These are phyloP conservation scores for Pseudozyma flocculosa DNA, from an alignment of 1,284 basidiomycete genomes.

Conservation along the genomic window DNA sequence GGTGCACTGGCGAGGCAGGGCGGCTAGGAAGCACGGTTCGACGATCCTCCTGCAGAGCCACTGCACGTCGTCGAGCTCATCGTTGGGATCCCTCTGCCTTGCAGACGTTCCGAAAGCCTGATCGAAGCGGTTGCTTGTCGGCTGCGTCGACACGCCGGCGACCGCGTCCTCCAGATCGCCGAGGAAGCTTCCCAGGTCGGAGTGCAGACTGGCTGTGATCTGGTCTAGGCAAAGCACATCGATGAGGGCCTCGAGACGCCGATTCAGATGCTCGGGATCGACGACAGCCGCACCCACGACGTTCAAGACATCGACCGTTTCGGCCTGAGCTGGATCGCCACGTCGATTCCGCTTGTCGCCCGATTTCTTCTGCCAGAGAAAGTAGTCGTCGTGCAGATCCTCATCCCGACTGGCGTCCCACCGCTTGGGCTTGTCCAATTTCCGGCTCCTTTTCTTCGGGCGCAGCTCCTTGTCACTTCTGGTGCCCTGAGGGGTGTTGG, in stretches of 20 bases:
- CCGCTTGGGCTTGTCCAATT: constrained; percentile 28
- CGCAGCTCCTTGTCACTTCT: background rate
- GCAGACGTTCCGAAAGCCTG: constrained; percentile 15
- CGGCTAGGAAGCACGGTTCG: constrained; percentile 37
- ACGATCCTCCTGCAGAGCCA: constrained; percentile 48
- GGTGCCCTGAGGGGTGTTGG: no score
- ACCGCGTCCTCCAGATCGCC: background rate
- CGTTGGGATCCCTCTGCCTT: constrained; percentile 8
- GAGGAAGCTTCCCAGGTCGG: constrained; percentile 20
- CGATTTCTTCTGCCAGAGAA: constrained; percentile 25
- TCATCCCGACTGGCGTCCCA: constrained; percentile 20
- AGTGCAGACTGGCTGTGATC: constrained; percentile 17
- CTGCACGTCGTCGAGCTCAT: constrained; percentile 52
- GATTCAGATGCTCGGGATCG: constrained; percentile 22
- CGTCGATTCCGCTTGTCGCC: background rate
- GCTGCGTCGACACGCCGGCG: background rate
- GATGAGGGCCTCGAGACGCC: constrained; percentile 28
- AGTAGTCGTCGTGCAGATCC: constrained; percentile 10
- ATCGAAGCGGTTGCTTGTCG: background rate
- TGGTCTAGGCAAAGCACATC: constrained; percentile 34
- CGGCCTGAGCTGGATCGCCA: constrained; percentile 5
- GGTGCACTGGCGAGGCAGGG: constrained; percentile 39
- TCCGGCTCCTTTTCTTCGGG: constrained; percentile 7
- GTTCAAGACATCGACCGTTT: constrained; percentile 18
- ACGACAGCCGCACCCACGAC: constrained; percentile 14